A percentile compares a stretch with the other conserved stretches of the same genome.
phyloP scores from a whole-genome alignment of 257 asterid species.

The Marsdenia floribunda region DNA sequence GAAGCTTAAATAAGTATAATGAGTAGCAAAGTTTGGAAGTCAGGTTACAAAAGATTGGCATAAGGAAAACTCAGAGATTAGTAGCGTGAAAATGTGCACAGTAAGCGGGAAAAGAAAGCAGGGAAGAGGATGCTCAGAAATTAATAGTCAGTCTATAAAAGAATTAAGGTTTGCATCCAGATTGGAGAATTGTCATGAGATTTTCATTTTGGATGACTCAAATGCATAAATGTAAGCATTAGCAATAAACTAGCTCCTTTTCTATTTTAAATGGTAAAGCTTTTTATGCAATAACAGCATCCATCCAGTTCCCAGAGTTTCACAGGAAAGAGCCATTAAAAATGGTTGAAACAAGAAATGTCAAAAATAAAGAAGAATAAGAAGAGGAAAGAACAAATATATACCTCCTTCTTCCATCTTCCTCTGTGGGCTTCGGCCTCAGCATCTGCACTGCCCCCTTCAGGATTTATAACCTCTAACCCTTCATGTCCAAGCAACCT shows the following conservation, averaged over 20 bases:
- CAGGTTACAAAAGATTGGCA: not conserved
- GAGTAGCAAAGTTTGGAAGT: not conserved
- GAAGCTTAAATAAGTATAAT: not conserved
- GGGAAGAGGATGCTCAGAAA: not conserved
- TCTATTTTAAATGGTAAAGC: not conserved
- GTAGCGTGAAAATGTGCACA: not conserved
- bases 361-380: not conserved
- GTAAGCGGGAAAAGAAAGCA: not conserved
- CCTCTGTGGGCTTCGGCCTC: conserved; percentile 90
- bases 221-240: conserved; percentile 3
- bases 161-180: not conserved
- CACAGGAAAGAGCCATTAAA: not conserved
- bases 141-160: not conserved
- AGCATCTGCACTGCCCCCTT: conserved; percentile 86
- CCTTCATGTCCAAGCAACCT: conserved; percentile 82
- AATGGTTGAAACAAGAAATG: conserved; percentile 4
- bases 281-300: not conserved
- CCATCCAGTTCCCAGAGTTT: not conserved
- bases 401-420: conserved; percentile 80
- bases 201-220: not conserved
- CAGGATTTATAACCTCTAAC: conserved; percentile 88
- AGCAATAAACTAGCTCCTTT: not conserved
- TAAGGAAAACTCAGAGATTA: not conserved
- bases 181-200: not conserved
- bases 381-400: not conserved